These are phyloP conservation scores for Mycena crocata DNA, from an alignment of 768 basidiomycete species.

Conservation along the genomic window DNA sequence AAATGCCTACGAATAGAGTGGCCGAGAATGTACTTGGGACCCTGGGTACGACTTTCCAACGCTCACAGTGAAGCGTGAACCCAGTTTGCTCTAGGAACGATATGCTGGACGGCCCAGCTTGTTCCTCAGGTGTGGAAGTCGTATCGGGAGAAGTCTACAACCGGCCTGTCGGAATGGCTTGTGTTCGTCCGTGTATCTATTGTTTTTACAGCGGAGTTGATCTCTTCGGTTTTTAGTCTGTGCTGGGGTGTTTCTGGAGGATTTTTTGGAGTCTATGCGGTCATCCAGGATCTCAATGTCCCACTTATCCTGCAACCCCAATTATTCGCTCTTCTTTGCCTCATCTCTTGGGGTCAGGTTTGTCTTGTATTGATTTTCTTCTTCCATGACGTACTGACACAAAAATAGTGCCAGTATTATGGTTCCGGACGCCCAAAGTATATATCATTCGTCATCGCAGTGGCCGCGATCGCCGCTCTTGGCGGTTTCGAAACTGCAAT, in stretches of 20 bases:
- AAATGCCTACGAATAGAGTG: slow-evolving; percentile 60
- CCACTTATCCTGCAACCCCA: slow-evolving; percentile 79
- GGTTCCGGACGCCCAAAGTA: slow-evolving; percentile 52
- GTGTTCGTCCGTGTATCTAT: slow-evolving; percentile 55
- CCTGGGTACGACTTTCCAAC: slow-evolving; percentile 56
- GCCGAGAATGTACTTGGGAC: slow-evolving; percentile 80
- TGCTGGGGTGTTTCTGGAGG: slow-evolving; percentile 70
- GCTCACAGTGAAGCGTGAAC: neutral
- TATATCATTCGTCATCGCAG: slow-evolving; percentile 49
- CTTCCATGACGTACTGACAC: neutral
- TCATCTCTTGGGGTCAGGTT: slow-evolving; percentile 77
- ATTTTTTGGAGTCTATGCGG: slow-evolving; percentile 74
- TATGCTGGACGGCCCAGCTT: slow-evolving; percentile 75
- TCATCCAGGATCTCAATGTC: slow-evolving; percentile 75
- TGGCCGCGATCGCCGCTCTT: slow-evolving; percentile 53
- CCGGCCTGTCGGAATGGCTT: slow-evolving; percentile 75
- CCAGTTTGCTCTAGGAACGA: slow-evolving; percentile 56
- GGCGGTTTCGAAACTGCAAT: slow-evolving; percentile 71
- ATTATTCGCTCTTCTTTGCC: slow-evolving; percentile 67
- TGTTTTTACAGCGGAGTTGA: neutral
- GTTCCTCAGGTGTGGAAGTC: slow-evolving; percentile 82
- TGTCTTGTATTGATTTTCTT: slow-evolving; percentile 23
- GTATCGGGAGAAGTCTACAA: slow-evolving; percentile 71
- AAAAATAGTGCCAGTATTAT: slow-evolving; percentile 75
- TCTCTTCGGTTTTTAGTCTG: slow-evolving; percentile 48